Evolutionary conservation across 2,329 filamentous ascomycete genomes (phyloP), one percentile per base, ranked within the genome.

Genomic region (Arthroderma sp.): DNA sequence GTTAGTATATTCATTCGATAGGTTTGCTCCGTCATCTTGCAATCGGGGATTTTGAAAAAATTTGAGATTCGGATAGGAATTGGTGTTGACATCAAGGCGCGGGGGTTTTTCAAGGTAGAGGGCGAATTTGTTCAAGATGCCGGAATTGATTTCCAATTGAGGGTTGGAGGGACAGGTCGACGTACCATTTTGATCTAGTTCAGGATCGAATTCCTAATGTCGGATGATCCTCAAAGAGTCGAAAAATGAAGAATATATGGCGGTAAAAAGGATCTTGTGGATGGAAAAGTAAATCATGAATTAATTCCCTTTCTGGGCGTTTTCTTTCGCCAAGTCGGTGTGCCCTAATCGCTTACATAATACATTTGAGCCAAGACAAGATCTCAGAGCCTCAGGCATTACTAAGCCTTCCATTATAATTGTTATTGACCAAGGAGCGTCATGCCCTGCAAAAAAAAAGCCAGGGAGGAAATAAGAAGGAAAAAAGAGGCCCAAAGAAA

Each of bases 181-280:
- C 63, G 43, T 66, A 71, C 69, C 69, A 72, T 72, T 64, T 68
- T 68, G 62, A 55, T 50, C 53, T 58, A 48, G 47, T 51, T 48
- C 53, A 49, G 50, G 56, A 50, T 48, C 50, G 47, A 57, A 50
- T 57, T 49, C 50, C 50, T 57, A 61, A 61, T 66, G 69, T 70
- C 69, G 68, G 68, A 69, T 66, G 64, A 66, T 72, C 69, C 69
- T 72, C 69, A 67, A 72, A 72, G 69, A 72, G 68, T 66, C 30
- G 29, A 37, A 15, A 6, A 15, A 37, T 22, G 15, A 22, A 22
- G 15, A 22, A 22, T 22, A 22, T 22, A 22, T 22, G 15, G 15
- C 15, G 15, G 15, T 22, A 22, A 22, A 22, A 22, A 22, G 15
- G 15, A 22, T 22, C 15, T 22, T 22, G 15, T 22, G 15, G 15